phyloP scores from a whole-genome alignment of 345 rosid species.

The Psidium friedrichsthalianum region DNA sequence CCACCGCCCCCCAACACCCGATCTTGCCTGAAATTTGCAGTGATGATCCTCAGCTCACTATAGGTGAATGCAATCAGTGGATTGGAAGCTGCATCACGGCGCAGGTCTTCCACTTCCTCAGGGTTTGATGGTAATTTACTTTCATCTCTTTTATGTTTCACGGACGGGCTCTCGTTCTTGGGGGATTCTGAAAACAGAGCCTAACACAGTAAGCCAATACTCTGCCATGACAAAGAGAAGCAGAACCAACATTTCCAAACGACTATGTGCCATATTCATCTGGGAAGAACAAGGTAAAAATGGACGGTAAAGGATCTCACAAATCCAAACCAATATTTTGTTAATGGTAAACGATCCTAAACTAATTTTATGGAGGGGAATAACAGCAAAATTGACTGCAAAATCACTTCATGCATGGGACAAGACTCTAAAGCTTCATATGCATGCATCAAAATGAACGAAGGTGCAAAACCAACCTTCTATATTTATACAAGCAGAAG shows the following conservation, averaged over 20 bases:
- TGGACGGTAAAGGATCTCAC: not conserved
- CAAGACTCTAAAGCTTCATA: not conserved
- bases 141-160: slow-evolving; percentile 23
- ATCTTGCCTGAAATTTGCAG: slow-evolving; percentile 83
- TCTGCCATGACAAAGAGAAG: not conserved
- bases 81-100: slow-evolving; percentile 68
- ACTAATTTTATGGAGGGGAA: not conserved
- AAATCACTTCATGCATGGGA: not conserved
- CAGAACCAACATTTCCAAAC: not conserved
- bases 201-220: not conserved
- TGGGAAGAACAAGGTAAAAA: not conserved
- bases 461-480: not conserved
- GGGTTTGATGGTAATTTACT: slow-evolving; percentile 83
- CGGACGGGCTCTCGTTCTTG: slow-evolving; percentile 35
- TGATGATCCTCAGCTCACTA: slow-evolving; percentile 63
- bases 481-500: not conserved
- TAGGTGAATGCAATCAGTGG: slow-evolving; percentile 78
- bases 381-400: not conserved
- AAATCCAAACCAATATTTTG: not conserved
- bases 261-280: not conserved
- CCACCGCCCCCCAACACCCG: slow-evolving; percentile 95
- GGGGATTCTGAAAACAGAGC: slow-evolving; percentile 42
- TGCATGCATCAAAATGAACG: not conserved
- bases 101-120: slow-evolving; percentile 86
- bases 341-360: not conserved